Percentiles rank a stretch among this genome's conserved stretches.
phyloP scores from a whole-genome alignment of 2,329 filamentous ascomycete species.

The Curvularia eragrostidis region DNA sequence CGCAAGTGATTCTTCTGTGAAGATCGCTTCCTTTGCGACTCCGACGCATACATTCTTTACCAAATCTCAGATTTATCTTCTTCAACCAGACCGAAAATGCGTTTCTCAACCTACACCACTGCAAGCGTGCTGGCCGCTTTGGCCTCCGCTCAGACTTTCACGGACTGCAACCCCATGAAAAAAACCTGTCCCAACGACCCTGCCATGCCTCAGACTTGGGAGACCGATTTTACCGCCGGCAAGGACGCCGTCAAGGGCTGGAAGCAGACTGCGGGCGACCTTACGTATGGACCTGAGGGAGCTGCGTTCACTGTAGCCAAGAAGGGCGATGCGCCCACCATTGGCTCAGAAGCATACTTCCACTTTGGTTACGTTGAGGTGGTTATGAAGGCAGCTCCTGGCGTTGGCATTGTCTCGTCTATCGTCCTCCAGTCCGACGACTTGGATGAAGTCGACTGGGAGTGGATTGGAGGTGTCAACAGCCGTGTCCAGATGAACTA shows the following conservation, averaged over 20 bases:
- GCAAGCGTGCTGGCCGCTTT: slow-evolving; percentile 44
- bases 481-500: slow-evolving; percentile 74
- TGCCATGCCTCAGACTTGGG: slow-evolving; percentile 50
- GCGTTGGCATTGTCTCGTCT: slow-evolving; percentile 77
- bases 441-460: slow-evolving; percentile 87
- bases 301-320: slow-evolving; percentile 59
- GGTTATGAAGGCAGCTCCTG: slow-evolving; percentile 75
- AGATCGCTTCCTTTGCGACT: slow-evolving; percentile 30
- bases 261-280: slow-evolving; percentile 50
- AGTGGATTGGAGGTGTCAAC: slow-evolving; percentile 74
- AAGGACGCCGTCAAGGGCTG: slow-evolving; percentile 46
- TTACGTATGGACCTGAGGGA: slow-evolving; percentile 54
- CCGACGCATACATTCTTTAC: neutral
- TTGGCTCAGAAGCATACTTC: slow-evolving; percentile 81
- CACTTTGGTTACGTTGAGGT: slow-evolving; percentile 84
- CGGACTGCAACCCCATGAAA: slow-evolving; percentile 54
- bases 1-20: slow-evolving; percentile 38
- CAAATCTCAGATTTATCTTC: neutral
- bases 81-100: slow-evolving; percentile 36
- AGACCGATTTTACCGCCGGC: slow-evolving; percentile 55
- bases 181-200: slow-evolving; percentile 55
- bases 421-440: slow-evolving; percentile 85
- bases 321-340: slow-evolving; percentile 64
- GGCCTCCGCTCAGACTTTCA: slow-evolving; percentile 54
- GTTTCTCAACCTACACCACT: slow-evolving; percentile 36